Evolutionary conservation across 2,329 filamentous ascomycete species (phyloP), one percentile per base, ranked within the genome.

Genomic region (Cadophora malorum): DNA sequence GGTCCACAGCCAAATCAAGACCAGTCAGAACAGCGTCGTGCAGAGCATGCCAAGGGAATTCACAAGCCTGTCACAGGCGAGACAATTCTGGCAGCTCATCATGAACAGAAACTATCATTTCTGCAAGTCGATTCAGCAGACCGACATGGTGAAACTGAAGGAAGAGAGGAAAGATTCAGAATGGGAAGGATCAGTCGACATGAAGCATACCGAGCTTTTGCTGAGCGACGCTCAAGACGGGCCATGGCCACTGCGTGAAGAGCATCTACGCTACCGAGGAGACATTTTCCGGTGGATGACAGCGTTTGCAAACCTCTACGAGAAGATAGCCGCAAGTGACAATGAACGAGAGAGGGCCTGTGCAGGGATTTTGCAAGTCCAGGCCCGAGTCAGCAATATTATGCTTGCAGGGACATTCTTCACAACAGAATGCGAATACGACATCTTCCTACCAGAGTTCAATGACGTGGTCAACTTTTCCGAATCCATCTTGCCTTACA

Each of bases 21-120:
- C 49, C 1, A 61, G 53, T 31, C 41, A 60, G 31, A 67, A 49
- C 19, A 38, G 25, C 3, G 31, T 55, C n/a, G 61, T 67, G 4
- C 47, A 50, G 10, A 49, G 25, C 21, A 68, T 68, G 64, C 66
- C 69, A n/a, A 35, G 38, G 16, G 38, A 41, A 4, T 62, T 69
- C 16, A 33, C 55, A 14, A 49, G 47, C 16, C 28, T 68, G 12
- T 31, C 45, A n/a, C 38, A 55, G 14, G 49, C 66, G 5, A 58
- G 53, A 12, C 31, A 59, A 8, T 70, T 47, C 33, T 68, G 66
- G 64, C 49, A 38, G n/a, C 25, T 64, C 3, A 67, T 70, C 21
- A 58, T 68, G 41, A 61, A 58, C n/a, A 55, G 69, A 12, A 70
- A 70, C 55, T 70, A 68, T 23, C 69, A 70, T 28, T 70, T 68